Evolutionary conservation across 768 basidiomycete genomes (phyloP).

Genomic region (Rhizopogon vulgaris): DNA sequence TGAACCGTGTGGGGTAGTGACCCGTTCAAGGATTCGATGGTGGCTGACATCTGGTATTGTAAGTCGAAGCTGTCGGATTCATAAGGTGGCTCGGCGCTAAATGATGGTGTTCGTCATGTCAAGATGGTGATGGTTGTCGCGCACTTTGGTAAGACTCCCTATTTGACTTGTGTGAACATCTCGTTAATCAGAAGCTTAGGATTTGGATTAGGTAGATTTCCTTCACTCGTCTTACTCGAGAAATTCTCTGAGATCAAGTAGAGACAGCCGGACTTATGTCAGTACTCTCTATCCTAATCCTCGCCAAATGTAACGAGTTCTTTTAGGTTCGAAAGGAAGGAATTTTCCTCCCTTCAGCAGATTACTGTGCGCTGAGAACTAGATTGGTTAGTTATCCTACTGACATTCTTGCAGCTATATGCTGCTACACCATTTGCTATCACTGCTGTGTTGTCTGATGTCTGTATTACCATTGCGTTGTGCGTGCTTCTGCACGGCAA

Average conservation of each 20-base stretch:
- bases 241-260: not conserved
- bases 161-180: conserved; percentile 12
- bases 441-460: conserved; percentile 38
- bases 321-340: conserved; percentile 31
- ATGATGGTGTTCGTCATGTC: not conserved
- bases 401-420: conserved; percentile 21
- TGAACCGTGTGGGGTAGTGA: conserved; percentile 19
- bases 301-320: not conserved
- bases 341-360: conserved; percentile 29
- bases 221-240: not conserved
- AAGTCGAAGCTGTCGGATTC: not conserved
- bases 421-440: conserved; percentile 40
- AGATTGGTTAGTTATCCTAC: not conserved
- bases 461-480: conserved; percentile 35
- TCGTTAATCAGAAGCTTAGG: conserved; percentile 5
- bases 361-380: conserved; percentile 25
- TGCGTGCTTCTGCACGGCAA: conserved; percentile 37
- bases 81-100: not conserved
- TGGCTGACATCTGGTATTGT: conserved; percentile 30
- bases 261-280: conserved; percentile 8
- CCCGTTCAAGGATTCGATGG: conserved; percentile 23
- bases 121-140: conserved; percentile 28
- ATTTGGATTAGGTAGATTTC: conserved; percentile 31
- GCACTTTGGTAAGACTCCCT: conserved; percentile 33
- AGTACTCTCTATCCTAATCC: not conserved